Evolutionary conservation across 148 eudicot species (phyloP).

Genomic region (Amaranthus hypochondriacus): DNA sequence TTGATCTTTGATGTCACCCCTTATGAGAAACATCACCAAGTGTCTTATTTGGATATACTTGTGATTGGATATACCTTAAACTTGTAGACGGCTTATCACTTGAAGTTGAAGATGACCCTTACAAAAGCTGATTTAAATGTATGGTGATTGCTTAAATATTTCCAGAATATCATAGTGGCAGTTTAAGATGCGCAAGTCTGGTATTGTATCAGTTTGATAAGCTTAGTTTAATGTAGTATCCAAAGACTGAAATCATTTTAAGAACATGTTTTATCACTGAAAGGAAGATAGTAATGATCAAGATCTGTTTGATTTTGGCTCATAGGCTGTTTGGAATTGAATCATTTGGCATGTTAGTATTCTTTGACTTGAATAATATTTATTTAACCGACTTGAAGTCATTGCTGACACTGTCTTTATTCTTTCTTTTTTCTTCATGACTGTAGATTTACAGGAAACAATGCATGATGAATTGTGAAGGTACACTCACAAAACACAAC

Average conservation of each 20-base stretch:
- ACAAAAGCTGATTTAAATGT: no score
- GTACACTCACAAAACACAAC: constrained; percentile 22
- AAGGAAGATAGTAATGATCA: neutral
- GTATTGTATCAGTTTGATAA: neutral
- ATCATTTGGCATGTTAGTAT: neutral
- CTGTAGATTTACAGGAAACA: constrained; percentile 22
- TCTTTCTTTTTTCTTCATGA: neutral
- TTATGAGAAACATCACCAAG: neutral
- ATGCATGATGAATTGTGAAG: constrained; percentile 43
- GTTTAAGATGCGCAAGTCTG: neutral
- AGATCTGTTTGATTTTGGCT: constrained; percentile 6
- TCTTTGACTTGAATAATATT: neutral
- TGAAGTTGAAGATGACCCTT: neutral
- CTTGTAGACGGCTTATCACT: neutral
- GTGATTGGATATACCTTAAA: neutral
- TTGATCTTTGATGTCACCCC: neutral
- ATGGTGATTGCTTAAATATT: no score
- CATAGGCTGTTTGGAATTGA: neutral
- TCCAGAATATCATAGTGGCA: neutral
- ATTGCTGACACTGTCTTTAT: neutral
- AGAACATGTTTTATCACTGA: neutral
- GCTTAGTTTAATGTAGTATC: neutral
- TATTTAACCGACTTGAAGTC: neutral
- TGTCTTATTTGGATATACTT: neutral
- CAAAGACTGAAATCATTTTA: neutral